A percentile compares a stretch with the other conserved stretches of the same genome.
phyloP scores from a whole-genome alignment of 176 grass and related monocot species.

The Oryza australiensis region DNA sequence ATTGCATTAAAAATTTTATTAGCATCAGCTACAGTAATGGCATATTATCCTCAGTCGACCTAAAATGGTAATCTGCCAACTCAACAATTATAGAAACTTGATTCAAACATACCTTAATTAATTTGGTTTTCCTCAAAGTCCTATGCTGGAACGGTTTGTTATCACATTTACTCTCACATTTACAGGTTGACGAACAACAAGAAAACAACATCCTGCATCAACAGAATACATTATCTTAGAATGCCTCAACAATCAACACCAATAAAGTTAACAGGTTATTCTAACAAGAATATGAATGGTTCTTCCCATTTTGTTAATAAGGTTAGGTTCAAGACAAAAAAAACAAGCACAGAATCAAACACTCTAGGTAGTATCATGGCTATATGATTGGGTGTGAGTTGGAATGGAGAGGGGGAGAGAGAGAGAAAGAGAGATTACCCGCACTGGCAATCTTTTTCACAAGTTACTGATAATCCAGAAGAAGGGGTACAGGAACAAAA shows the following conservation, averaged over 20 bases:
- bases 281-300: conserved; percentile 15
- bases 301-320: not conserved
- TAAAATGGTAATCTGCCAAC: conserved; percentile 17
- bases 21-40: not conserved
- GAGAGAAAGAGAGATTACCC: conserved; percentile 47
- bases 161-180: conserved; percentile 65
- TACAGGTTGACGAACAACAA: conserved; percentile 82
- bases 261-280: not conserved
- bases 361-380: not conserved
- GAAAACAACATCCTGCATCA: conserved; percentile 93
- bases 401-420: not conserved
- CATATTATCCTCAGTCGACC: not conserved
- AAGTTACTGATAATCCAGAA: conserved; percentile 49
- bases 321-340: not conserved
- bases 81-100: not conserved
- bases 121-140: conserved; percentile 70
- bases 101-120: conserved; percentile 59
- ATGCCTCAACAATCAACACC: not conserved
- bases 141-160: conserved; percentile 95
- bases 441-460: conserved; percentile 86
- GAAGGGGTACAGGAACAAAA: conserved; percentile 74
- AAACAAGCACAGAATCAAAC: not conserved
- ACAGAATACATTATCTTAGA: conserved; percentile 35
- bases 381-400: not conserved
- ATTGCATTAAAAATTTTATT: not conserved